Base-by-base conservation (phyloP, 2,329 filamentous ascomycete genomes). In the Xylaria sp. region DNA sequence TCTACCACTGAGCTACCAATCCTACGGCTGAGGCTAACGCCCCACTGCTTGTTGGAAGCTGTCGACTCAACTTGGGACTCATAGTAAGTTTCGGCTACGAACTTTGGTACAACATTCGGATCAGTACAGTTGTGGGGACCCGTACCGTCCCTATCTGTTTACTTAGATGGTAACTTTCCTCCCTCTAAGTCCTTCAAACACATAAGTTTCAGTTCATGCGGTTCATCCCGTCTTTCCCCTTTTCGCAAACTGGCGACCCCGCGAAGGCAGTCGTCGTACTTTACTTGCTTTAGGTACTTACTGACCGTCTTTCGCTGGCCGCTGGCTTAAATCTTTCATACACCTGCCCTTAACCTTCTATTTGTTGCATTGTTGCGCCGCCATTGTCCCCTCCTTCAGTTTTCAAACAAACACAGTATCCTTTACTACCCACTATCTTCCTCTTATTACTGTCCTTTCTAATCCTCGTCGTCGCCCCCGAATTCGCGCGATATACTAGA, bases 1-100 rank as follows among this genome's bases (percentile, higher is more conserved):
- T 69, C 67, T 69, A 69, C 67, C 67, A 51, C 67, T 69, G 67
- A 69, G 67, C 67, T 69, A 69, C 59, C 63, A 66, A 25, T 69
- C 67, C 67, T n/a, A 48, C 44, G 20, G 44, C 44, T n/a, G 9
- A 48, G 28, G 5, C 28, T 6, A 28, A 28, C 28, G 5, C 28
- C 28, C 28, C 28, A 6, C 28, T 28, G 28, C 28, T 28, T 4
- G 28, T 28, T 28, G 28, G 28, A 28, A 28, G 28, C 28, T 4
- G 28, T 6, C 28, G 3, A 28, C 28, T 6, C 28, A 28, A 28
- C 3, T 28, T 28, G 5, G 3, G 1, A 28, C 5, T 28, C 28
- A 4, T 28, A 28, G 28, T 28, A 28, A 6, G 5, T 28, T 4
- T 6, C 2, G 1, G 3, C 28, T 28, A 28, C 28, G 5, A 28